Evolutionary conservation across 148 eudicot species (phyloP).

Genomic region (Fagopyrum esculentum): DNA sequence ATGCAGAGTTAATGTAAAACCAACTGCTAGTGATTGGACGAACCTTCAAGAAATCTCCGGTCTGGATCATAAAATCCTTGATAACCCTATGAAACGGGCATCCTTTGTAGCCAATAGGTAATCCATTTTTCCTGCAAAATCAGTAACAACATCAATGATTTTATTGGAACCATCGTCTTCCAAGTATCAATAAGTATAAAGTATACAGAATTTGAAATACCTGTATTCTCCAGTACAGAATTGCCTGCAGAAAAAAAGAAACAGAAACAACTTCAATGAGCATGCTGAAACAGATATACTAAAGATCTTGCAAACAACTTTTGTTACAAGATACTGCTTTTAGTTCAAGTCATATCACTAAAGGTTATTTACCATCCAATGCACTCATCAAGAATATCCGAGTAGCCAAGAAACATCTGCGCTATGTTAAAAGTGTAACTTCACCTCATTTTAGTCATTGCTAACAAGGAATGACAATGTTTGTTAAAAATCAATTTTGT

Average conservation of each 20-base stretch:
- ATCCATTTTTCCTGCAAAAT: conserved; percentile 68
- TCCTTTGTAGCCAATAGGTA: conserved; percentile 95
- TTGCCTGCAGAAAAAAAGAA: conserved; percentile 51
- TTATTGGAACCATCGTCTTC: not conserved
- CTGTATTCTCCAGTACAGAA: conserved; percentile 95
- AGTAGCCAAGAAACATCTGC: no score
- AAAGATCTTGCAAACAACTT: not conserved
- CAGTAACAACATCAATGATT: not conserved
- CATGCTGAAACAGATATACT: not conserved
- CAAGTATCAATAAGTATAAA: not conserved
- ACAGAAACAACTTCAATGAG: conserved; percentile 7
- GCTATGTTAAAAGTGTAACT: no score
- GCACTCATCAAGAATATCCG: not conserved
- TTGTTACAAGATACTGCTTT: not conserved
- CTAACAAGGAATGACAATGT: no score
- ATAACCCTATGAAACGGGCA: conserved; percentile 95
- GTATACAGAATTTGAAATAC: conserved; percentile 28
- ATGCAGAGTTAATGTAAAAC: not conserved
- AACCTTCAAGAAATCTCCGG: conserved; percentile 93
- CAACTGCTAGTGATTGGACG: conserved; percentile 8
- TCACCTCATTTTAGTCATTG: no score
- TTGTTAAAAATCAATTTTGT: not conserved
- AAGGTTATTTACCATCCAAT: no score
- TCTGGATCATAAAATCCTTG: conserved; percentile 94
- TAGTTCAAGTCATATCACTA: no score